A percentile compares a stretch with the other conserved stretches of the same genome.
Conservation (phyloP, 2,329 filamentous ascomycete genomes). For the Elsinoe necatrix region DNA sequence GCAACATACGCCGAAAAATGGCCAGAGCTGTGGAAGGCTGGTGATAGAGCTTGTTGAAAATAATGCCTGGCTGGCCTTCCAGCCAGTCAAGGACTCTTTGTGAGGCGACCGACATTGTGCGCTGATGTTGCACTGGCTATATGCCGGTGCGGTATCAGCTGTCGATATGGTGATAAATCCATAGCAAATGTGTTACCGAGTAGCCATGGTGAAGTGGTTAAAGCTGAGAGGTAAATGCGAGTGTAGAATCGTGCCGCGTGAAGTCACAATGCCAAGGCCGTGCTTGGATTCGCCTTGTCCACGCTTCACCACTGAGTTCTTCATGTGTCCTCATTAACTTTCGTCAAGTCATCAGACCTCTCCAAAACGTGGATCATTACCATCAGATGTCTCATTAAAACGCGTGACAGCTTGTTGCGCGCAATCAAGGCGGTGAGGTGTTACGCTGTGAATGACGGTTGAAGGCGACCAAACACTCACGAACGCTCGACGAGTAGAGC, state of each 20-base stretch:
- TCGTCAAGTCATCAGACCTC: no score
- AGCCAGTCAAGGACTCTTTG: conserved; percentile 75
- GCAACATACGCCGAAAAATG: conserved; percentile 94
- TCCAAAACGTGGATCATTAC: no score
- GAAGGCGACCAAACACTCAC: no score
- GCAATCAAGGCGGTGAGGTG: no score
- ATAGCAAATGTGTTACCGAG: not conserved
- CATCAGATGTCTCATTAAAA: no score
- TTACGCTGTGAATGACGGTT: no score
- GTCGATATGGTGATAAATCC: not conserved
- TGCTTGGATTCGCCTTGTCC: no score
- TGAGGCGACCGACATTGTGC: conserved; percentile 46
- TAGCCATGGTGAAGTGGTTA: not conserved
- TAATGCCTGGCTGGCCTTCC: conserved; percentile 80
- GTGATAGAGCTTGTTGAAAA: conserved; percentile 85
- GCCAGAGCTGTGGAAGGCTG: conserved; percentile 92
- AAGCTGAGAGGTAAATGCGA: not conserved
- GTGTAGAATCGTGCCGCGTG: not conserved
- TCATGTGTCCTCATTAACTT: no score
- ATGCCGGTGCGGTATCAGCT: conserved; percentile 14
- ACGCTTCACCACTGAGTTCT: no score
- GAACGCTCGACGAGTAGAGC: no score
- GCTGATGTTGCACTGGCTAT: conserved; percentile 8
- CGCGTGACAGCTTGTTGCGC: no score
- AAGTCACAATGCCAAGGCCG: conserved; percentile 9